phyloP scores from a whole-genome alignment of 768 basidiomycete genomes.

The Amanita pseudoporphyria region DNA sequence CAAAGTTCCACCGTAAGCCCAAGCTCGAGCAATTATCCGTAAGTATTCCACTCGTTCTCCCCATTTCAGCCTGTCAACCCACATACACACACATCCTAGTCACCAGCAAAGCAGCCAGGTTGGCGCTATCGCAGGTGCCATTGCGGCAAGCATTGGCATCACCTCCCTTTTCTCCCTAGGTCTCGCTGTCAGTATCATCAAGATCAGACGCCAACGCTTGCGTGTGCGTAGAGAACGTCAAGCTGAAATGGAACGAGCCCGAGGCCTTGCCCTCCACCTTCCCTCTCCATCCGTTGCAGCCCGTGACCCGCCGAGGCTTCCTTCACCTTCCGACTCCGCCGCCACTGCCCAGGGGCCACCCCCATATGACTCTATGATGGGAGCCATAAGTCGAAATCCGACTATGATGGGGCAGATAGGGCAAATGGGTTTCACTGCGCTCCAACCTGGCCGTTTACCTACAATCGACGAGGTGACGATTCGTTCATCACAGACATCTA shows the following conservation, averaged over 20 bases:
- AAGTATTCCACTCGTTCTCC: slow-evolving; percentile 25
- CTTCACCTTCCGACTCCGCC: background rate
- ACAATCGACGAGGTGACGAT: slow-evolving; percentile 8
- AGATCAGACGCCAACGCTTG: slow-evolving; percentile 29
- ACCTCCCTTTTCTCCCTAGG: slow-evolving; percentile 36
- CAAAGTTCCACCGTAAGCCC: background rate
- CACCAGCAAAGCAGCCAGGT: background rate
- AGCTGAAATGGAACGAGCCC: slow-evolving; percentile 6
- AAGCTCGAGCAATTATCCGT: slow-evolving; percentile 14
- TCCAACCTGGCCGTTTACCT: background rate
- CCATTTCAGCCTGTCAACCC: slow-evolving; percentile 23
- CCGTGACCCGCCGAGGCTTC: slow-evolving; percentile 9
- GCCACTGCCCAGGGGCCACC: background rate
- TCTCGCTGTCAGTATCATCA: slow-evolving; percentile 41
- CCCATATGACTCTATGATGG: background rate
- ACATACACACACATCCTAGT: slow-evolving; percentile 3
- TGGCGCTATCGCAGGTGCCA: slow-evolving; percentile 32
- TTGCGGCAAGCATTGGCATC: slow-evolving; percentile 43
- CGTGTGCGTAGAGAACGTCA: background rate
- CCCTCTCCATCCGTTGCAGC: slow-evolving; percentile 29
- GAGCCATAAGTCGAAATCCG: background rate
- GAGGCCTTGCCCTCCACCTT: slow-evolving; percentile 17
- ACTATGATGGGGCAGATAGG: background rate
- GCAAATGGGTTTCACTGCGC: background rate
- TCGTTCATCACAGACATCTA: slow-evolving; percentile 2